phyloP scores from a whole-genome alignment of 495 filamentous ascomycete genomes.

The Chaetomium fimeti region DNA sequence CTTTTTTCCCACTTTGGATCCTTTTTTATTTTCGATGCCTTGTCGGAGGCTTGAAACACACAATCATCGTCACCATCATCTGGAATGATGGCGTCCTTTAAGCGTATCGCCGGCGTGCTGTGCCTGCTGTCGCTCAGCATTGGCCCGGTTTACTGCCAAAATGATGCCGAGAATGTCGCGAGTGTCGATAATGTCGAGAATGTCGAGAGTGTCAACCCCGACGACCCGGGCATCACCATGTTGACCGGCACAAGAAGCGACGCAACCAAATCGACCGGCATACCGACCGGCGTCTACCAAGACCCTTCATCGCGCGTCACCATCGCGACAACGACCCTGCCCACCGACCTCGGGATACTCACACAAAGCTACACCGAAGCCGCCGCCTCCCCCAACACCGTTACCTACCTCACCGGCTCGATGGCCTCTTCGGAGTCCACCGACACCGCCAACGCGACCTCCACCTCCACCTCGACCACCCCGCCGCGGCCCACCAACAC shows the following conservation, averaged over 20 bases:
- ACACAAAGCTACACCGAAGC: slow-evolving; percentile 45
- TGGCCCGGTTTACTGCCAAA: background rate
- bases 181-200: background rate
- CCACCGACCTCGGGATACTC: slow-evolving; percentile 24
- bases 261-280: slow-evolving; percentile 22
- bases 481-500: slow-evolving; percentile 59
- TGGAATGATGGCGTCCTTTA: slow-evolving; percentile 23
- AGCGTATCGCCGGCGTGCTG: slow-evolving; percentile 21
- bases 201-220: background rate
- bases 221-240: slow-evolving; percentile 35
- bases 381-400: slow-evolving; percentile 32
- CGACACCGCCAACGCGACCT: slow-evolving; percentile 31
- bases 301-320: slow-evolving; percentile 40
- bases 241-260: slow-evolving; percentile 41
- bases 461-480: slow-evolving; percentile 40
- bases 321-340: slow-evolving; percentile 31
- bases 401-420: slow-evolving; percentile 47
- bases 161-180: slow-evolving; percentile 9
- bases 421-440: slow-evolving; percentile 30
- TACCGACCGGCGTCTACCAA: slow-evolving; percentile 41
- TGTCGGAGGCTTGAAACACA: background rate
- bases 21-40: slow-evolving; percentile 11
- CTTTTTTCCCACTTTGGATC: background rate
- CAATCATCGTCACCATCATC: slow-evolving; percentile 1
- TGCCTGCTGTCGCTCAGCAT: slow-evolving; percentile 21